Evolutionary conservation across 176 grass and related monocot species (phyloP).

Genomic region (Phoenix roebelenii): DNA sequence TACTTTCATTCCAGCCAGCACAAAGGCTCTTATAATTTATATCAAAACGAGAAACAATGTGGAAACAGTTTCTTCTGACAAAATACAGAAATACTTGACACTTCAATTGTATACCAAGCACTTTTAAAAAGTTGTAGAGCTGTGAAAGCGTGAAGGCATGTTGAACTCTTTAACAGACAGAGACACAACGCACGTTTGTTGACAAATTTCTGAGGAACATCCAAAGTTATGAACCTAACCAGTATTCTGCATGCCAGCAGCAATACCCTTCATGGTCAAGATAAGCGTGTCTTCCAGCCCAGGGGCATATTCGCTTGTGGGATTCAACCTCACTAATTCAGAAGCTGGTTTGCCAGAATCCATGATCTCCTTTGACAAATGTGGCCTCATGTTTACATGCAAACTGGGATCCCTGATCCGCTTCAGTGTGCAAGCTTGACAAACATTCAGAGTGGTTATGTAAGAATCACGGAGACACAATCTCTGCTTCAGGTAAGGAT

Average conservation of each 20-base stretch:
- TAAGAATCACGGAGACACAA: constrained; percentile 63
- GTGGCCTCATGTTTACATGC: constrained; percentile 7
- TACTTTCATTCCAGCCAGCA: no score
- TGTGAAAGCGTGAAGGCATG: background rate
- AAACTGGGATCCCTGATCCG: constrained; percentile 38
- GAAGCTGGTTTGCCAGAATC: constrained; percentile 20
- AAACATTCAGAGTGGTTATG: constrained; percentile 57
- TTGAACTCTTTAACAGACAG: background rate
- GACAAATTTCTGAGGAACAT: background rate
- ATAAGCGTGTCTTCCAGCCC: constrained; percentile 70
- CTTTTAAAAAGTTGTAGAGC: no score
- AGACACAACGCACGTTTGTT: background rate
- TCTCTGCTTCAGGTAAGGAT: constrained; percentile 55
- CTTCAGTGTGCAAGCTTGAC: constrained; percentile 64
- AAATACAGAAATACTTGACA: no score
- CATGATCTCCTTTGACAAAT: constrained; percentile 36
- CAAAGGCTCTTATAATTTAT: no score
- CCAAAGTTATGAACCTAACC: constrained; percentile 19
- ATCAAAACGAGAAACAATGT: no score
- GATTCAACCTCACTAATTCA: constrained; percentile 47
- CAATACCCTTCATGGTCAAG: constrained; percentile 85
- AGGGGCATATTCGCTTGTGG: constrained; percentile 45
- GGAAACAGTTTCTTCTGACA: no score
- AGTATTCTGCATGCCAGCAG: constrained; percentile 80
- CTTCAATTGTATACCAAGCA: no score